Evolutionary conservation across 2,329 filamentous ascomycete species (phyloP).

Genomic region (Aspergillus persii): DNA sequence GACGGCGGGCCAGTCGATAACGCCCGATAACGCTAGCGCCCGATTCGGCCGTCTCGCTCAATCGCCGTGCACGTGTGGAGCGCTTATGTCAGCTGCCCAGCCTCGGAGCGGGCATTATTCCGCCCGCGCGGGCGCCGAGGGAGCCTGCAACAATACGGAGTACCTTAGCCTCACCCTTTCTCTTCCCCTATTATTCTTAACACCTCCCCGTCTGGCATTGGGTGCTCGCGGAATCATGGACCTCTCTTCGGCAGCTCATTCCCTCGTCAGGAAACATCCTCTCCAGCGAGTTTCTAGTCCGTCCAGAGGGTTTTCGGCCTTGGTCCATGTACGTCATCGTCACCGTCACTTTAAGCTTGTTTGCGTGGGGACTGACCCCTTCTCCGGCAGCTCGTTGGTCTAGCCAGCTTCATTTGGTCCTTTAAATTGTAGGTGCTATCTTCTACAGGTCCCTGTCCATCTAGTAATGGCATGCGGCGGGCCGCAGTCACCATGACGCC

Average conservation of each 20-base stretch:
- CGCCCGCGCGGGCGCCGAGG: background rate
- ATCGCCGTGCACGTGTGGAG: slow-evolving; percentile 10
- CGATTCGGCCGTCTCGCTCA: slow-evolving; percentile 16
- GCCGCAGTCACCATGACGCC: no score
- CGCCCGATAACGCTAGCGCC: slow-evolving; percentile 2
- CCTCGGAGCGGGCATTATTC: background rate
- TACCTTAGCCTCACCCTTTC: no score
- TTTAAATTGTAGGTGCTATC: slow-evolving; percentile 43
- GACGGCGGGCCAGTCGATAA: slow-evolving; percentile 5
- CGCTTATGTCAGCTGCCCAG: background rate
- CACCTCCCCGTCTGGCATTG: background rate
- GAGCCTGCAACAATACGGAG: no score
- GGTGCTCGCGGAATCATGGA: background rate
- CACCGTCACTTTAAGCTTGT: background rate
- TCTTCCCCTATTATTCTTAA: no score
- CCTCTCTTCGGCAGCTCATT: slow-evolving; percentile 11
- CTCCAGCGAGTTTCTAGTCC: slow-evolving; percentile 45
- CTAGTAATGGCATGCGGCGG: background rate
- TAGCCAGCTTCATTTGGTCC: slow-evolving; percentile 44
- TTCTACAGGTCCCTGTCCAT: background rate
- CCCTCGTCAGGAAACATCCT: slow-evolving; percentile 38
- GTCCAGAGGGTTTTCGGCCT: slow-evolving; percentile 41
- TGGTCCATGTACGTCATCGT: slow-evolving; percentile 46
- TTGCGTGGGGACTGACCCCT: slow-evolving; percentile 18
- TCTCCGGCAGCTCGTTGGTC: slow-evolving; percentile 32